Evolutionary conservation across 371 early-diverging fungal genomes (phyloP).

Genomic region (Mucor sp.): DNA sequence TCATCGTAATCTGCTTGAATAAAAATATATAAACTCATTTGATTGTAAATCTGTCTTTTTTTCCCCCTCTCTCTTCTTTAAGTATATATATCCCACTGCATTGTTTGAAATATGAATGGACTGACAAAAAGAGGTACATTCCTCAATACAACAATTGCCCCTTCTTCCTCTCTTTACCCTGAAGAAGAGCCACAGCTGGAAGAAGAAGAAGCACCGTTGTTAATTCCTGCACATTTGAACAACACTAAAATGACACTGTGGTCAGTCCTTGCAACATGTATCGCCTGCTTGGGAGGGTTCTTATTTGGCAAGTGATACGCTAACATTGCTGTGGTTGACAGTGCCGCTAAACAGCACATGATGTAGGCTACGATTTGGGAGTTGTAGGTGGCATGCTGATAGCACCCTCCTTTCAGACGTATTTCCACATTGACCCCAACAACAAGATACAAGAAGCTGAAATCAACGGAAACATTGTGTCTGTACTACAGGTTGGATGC

Average conservation of each 20-base stretch:
- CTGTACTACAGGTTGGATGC: constrained; percentile 38
- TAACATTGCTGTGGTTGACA: not conserved
- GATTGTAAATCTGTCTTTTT: not conserved
- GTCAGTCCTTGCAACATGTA: constrained; percentile 24
- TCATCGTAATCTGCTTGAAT: not conserved
- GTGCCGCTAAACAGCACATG: not conserved
- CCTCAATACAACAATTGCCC: not conserved
- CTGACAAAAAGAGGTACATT: not conserved
- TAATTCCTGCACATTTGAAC: too few relatives aligned
- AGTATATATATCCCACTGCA: not conserved
- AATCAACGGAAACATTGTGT: constrained; percentile 38
- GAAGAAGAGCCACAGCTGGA: not conserved
- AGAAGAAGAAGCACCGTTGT: too few relatives aligned
- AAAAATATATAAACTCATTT: not conserved
- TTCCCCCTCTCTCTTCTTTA: not conserved
- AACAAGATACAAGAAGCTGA: constrained; percentile 31
- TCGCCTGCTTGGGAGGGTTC: constrained; percentile 33
- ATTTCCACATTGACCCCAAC: constrained; percentile 39
- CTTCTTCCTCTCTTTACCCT: not conserved
- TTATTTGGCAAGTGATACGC: constrained; percentile 25
- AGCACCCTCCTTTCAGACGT: constrained; percentile 36
- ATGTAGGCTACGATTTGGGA: constrained; percentile 33
- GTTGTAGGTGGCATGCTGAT: constrained; percentile 34
- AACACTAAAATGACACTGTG: constrained; percentile 22
- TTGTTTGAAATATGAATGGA: not conserved